A percentile compares a stretch with the other conserved stretches of the same genome.
Conservation (phyloP, 2,329 filamentous ascomycete genomes). For the Fusarium caatingaense region DNA sequence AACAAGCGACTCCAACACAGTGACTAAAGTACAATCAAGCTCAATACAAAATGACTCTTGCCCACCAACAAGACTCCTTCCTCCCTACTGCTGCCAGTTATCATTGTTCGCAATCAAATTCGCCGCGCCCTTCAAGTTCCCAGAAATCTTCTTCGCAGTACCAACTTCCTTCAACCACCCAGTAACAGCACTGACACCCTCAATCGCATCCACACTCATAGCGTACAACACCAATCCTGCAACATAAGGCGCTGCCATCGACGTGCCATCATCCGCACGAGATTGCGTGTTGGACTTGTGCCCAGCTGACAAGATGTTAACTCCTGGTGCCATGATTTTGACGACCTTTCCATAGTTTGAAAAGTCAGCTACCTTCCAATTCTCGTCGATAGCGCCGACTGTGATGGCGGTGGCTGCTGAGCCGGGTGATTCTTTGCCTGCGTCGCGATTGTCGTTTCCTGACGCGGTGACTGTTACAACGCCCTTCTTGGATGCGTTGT, state of each 20-base stretch:
- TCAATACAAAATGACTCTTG: neutral
- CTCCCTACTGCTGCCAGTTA: neutral
- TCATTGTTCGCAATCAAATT: conserved; percentile 25
- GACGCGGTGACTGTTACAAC: conserved; percentile 55
- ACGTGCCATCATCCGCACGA: conserved; percentile 62
- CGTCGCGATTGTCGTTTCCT: conserved; percentile 39
- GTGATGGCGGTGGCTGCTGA: conserved; percentile 43
- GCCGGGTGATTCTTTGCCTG: conserved; percentile 34
- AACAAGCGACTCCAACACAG: too few species aligned
- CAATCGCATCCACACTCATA: conserved; percentile 9
- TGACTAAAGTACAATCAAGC: neutral
- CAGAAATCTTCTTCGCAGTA: conserved; percentile 4
- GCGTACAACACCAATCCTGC: conserved; percentile 62
- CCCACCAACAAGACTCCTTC: accelerated
- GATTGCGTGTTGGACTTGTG: conserved; percentile 50
- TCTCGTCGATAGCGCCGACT: conserved; percentile 48
- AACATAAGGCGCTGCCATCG: conserved; percentile 65
- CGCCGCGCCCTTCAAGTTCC: neutral
- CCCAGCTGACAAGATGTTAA: conserved; percentile 53
- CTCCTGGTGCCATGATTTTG: conserved; percentile 60
- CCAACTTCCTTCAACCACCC: conserved; percentile 1
- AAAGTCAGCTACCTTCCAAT: conserved; percentile 52
- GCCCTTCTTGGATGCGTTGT: conserved; percentile 38
- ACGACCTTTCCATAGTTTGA: conserved; percentile 60
- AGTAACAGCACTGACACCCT: conserved; percentile 12